phyloP scores from a whole-genome alignment of 768 basidiomycete species.

The Collybia nuda region DNA sequence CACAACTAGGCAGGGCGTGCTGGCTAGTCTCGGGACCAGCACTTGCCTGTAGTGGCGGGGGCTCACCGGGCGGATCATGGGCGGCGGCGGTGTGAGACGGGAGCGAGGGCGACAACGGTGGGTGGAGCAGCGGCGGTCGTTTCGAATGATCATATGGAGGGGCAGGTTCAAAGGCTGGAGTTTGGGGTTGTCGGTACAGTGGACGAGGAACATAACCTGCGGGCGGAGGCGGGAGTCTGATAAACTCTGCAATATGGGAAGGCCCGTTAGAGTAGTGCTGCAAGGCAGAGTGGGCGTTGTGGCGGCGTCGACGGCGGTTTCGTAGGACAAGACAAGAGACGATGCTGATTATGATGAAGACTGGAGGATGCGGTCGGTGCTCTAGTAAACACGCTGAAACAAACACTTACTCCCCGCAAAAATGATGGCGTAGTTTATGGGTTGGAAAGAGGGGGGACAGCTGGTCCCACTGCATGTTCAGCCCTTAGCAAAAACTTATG shows the following conservation, averaged over 20 bases:
- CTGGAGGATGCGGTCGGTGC: neutral
- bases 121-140: neutral
- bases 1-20: too few relatives aligned
- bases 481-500: too few relatives aligned
- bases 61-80: neutral
- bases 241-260: neutral
- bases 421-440: conserved; percentile 9
- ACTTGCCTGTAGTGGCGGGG: too few relatives aligned
- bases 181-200: neutral
- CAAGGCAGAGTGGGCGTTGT: neutral
- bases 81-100: neutral
- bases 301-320: neutral
- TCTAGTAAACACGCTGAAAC: too few relatives aligned
- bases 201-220: neutral
- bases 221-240: neutral
- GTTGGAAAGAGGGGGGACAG: conserved; percentile 3
- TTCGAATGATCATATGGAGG: neutral
- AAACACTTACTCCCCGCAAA: conserved; percentile 5
- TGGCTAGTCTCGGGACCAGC: too few relatives aligned
- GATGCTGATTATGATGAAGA: conserved; percentile 1
- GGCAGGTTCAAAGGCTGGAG: neutral
- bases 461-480: conserved; percentile 2
- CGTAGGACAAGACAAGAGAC: conserved; percentile 1
- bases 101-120: neutral
- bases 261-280: neutral